phyloP scores from a whole-genome alignment of 352 stramenopile genomes.

The Elongisporangium senticosum region DNA sequence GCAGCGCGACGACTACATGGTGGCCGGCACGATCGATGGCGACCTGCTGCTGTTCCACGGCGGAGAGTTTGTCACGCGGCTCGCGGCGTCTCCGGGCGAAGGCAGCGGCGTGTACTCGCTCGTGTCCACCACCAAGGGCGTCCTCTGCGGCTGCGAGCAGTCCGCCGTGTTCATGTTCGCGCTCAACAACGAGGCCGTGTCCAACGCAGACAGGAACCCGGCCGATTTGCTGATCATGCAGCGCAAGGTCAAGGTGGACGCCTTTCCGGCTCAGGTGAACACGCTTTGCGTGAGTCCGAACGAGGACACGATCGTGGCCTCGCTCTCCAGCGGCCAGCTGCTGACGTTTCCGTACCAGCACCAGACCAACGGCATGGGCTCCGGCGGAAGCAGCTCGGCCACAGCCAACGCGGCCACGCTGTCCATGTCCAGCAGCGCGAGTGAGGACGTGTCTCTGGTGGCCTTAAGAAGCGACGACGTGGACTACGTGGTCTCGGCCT shows the following conservation, averaged over 20 bases:
- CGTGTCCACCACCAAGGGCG: conserved; percentile 61
- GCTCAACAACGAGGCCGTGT: conserved; percentile 27
- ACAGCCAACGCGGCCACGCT: conserved; percentile 4
- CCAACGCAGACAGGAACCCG: conserved; percentile 21
- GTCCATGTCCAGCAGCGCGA: conserved; percentile 11
- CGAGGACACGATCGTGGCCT: conserved; percentile 64
- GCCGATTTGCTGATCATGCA: conserved; percentile 48
- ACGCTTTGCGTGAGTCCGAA: conserved; percentile 70
- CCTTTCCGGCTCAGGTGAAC: conserved; percentile 26
- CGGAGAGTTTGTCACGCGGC: conserved; percentile 58
- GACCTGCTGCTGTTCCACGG: conserved; percentile 87
- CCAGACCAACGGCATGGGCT: conserved; percentile 16
- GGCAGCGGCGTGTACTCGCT: conserved; percentile 46
- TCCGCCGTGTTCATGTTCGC: conserved; percentile 64
- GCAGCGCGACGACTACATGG: conserved; percentile 82
- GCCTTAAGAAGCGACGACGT: conserved; percentile 57
- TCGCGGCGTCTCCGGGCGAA: conserved; percentile 47
- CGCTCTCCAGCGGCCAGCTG: conserved; percentile 58
- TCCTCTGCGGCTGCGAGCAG: conserved; percentile 75
- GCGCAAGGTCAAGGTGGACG: conserved; percentile 57
- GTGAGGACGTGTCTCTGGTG: conserved; percentile 10
- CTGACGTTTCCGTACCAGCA: conserved; percentile 72
- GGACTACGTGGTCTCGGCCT: conserved; percentile 61
- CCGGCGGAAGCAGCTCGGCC: conserved; percentile 11
- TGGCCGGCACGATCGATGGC: conserved; percentile 77